These are phyloP conservation scores for Dispira parvispora DNA, from an alignment of 192 early-diverging fungal genomes.

Conservation along the genomic window DNA sequence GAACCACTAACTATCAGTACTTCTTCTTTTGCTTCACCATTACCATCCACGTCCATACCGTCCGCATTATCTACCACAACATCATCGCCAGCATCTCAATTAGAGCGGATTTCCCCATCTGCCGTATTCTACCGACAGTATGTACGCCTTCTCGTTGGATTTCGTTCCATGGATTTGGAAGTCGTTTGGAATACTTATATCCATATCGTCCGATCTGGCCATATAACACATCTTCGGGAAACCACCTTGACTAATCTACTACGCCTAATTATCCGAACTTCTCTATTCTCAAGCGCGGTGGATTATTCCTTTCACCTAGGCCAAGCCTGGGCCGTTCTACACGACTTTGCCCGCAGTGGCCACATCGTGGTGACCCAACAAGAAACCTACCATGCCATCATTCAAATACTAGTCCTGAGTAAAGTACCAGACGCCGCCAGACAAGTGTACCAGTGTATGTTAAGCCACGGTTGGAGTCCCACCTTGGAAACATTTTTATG, in stretches of 20 bases:
- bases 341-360: not conserved
- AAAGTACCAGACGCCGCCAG: not conserved
- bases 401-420: not conserved
- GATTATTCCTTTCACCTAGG: not conserved
- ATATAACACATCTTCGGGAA: not conserved
- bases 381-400: not conserved
- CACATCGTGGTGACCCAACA: not conserved
- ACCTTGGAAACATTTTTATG: not conserved
- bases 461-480: not conserved
- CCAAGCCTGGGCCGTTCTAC: conserved; percentile 1
- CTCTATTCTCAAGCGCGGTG: not conserved
- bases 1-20: too few relatives aligned
- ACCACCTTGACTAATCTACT: not conserved
- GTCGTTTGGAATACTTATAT: not conserved
- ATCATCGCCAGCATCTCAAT: too few relatives aligned
- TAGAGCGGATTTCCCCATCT: too few relatives aligned
- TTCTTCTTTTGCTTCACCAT: too few relatives aligned
- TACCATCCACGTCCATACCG: too few relatives aligned
- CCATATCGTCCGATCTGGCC: not conserved
- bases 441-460: not conserved
- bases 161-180: not conserved
- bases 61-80: too few relatives aligned
- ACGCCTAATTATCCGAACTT: not conserved
- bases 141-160: not conserved
- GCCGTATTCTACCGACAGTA: not conserved